phyloP scores from a whole-genome alignment of 2,329 filamentous ascomycete species.

The Catunica adiposa region DNA sequence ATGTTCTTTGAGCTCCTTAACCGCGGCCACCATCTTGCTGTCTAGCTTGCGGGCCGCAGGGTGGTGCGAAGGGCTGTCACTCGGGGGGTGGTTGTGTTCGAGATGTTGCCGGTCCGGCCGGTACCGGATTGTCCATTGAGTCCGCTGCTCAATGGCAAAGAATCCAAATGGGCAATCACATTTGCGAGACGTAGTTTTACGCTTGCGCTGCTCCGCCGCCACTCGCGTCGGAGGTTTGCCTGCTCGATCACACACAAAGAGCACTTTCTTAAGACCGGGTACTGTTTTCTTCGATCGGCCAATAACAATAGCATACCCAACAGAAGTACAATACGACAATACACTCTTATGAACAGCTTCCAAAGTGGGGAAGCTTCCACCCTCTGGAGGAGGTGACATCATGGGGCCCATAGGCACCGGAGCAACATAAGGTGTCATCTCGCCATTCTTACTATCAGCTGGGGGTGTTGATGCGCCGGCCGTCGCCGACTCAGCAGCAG shows the following conservation, averaged over 20 bases:
- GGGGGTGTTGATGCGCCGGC: neutral
- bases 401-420: slow-evolving; percentile 38
- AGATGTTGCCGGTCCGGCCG: slow-evolving; percentile 42
- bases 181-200: slow-evolving; percentile 51
- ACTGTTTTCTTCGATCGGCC: slow-evolving; percentile 52
- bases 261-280: slow-evolving; percentile 48
- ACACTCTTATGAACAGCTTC: slow-evolving; percentile 50
- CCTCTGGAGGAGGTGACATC: slow-evolving; percentile 48
- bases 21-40: slow-evolving; percentile 50
- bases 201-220: slow-evolving; percentile 47
- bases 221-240: slow-evolving; percentile 45
- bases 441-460: slow-evolving; percentile 27
- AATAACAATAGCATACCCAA: slow-evolving; percentile 52
- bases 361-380: slow-evolving; percentile 45
- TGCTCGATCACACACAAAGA: slow-evolving; percentile 50
- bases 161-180: slow-evolving; percentile 55
- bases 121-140: slow-evolving; percentile 50
- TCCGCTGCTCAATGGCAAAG: slow-evolving; percentile 50
- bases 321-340: slow-evolving; percentile 47
- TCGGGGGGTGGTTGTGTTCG: slow-evolving; percentile 47
- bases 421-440: slow-evolving; percentile 35
- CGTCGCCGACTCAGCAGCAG: slow-evolving; percentile 23
- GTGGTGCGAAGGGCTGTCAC: slow-evolving; percentile 49
- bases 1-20: slow-evolving; percentile 48
- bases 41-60: slow-evolving; percentile 49